Percentiles rank a stretch among this genome's conserved stretches.
These are phyloP conservation scores for Achlya hypogyna DNA, from an alignment of 352 stramenopile species.

Conservation along the genomic window DNA sequence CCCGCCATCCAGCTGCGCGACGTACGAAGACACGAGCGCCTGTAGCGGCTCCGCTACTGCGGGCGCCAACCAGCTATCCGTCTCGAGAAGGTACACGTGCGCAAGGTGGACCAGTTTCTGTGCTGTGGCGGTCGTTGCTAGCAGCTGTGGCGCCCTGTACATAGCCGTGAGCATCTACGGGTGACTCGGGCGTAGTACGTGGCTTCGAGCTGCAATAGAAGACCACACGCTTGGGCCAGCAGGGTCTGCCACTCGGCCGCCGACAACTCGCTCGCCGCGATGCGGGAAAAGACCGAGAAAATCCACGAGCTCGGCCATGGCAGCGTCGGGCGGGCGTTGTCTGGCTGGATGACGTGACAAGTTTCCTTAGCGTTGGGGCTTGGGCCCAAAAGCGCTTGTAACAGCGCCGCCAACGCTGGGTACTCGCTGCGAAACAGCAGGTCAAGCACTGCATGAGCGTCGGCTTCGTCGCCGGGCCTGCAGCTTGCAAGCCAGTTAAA, in stretches of 20 bases:
- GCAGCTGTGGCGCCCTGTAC: background rate
- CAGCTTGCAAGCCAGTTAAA: background rate
- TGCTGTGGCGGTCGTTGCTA: background rate
- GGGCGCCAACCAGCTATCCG: background rate
- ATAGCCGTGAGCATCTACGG: background rate
- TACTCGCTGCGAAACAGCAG: background rate
- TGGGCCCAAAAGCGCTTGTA: background rate
- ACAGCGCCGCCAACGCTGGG: background rate
- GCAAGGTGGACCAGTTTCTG: slow-evolving; percentile 10
- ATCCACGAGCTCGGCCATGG: background rate
- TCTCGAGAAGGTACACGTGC: slow-evolving; percentile 15
- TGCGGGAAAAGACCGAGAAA: slow-evolving; percentile 8
- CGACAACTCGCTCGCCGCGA: background rate
- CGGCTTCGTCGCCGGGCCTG: background rate
- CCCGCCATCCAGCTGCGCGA: background rate
- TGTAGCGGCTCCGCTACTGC: background rate
- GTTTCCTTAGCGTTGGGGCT: background rate
- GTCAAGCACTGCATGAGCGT: background rate
- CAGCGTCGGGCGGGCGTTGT: background rate
- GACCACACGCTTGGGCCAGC: background rate
- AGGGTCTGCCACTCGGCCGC: slow-evolving; percentile 5
- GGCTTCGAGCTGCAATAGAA: slow-evolving; percentile 8
- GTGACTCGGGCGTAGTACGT: background rate
- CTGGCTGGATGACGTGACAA: background rate
- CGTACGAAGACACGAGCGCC: background rate